Base-by-base conservation (phyloP, 768 basidiomycete genomes). In the Butyriboletus loyo region DNA sequence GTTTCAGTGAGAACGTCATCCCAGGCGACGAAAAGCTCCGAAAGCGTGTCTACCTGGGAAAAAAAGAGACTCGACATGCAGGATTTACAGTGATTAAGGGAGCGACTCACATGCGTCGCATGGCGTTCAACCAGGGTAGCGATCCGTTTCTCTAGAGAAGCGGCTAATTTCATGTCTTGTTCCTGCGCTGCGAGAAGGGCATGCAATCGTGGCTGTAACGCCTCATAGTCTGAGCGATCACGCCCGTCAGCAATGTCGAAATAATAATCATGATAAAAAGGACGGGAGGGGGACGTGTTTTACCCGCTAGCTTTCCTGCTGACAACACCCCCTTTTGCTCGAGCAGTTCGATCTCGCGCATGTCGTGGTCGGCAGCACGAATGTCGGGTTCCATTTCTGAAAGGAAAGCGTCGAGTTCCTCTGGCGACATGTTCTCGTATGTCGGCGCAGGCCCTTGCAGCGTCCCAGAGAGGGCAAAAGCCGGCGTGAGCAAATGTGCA, bases 21-120 rank as follows among this genome's bases (percentile, higher is more conserved):
- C 90, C 91, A 93, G 14, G 80, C 81, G 7, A 93, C 86, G 54
- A 93, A 92, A 21, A 92, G 73, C 57, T 92, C 89, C 13, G 91
- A 92, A 1, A 92, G 75, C 2, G 83, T 80, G 61, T 91, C 90
- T 9, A 90, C 84, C 90, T 92, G 39, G 10, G 11, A 34, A 30
- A 45, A 40, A 30, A 27, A 30, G 46, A 28, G 22, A 44, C 4
- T 46, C 14, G 37, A 40, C 36, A 27, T 24, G n/a, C 7, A 5
- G 39, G 15, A 28, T 6, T 19, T 11, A 25, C n/a, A 43, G 19
- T 3, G 27, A 39, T 7, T 0, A 38, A 38, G 25, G 15, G 22
- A 30, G 30, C 39, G 13, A 68, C 82, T 47, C 56, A 89, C 89
- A 66, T 87, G 85, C 8, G 80, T 83, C 5, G 83, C 82, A 68